Conservation (phyloP, 768 basidiomycete species). For the Rhodotorula diobovata region DNA sequence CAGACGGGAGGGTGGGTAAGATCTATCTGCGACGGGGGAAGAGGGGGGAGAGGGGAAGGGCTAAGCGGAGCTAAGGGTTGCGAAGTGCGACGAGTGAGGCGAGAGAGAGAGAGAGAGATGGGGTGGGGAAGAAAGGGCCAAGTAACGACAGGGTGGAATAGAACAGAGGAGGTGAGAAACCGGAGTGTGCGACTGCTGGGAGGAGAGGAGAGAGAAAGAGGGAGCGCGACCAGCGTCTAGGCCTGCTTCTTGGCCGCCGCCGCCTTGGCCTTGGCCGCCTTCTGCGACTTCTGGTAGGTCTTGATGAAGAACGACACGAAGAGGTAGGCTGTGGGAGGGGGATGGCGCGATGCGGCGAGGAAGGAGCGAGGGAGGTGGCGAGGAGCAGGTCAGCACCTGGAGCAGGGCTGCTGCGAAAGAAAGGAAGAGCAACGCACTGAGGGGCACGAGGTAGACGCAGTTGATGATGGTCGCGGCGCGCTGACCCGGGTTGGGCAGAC, state of each 20-base stretch:
- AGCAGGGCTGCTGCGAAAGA: too few relatives aligned
- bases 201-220: not conserved
- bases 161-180: not conserved
- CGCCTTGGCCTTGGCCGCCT: constrained; percentile 5
- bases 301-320: constrained; percentile 44
- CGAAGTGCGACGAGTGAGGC: not conserved
- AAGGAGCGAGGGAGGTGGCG: not conserved
- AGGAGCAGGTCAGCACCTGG: not conserved
- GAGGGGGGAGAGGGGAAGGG: not conserved
- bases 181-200: not conserved
- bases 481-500: constrained; percentile 38
- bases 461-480: constrained; percentile 25
- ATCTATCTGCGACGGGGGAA: too few relatives aligned
- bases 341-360: not conserved
- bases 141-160: not conserved
- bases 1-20: not conserved
- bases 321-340: constrained; percentile 29
- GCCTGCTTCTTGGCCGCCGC: constrained; percentile 13
- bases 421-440: not conserved
- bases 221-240: not conserved
- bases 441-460: constrained; percentile 32
- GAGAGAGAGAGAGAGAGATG: too few relatives aligned
- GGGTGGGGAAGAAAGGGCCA: too few relatives aligned
- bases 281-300: constrained; percentile 34
- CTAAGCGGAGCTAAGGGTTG: not conserved